Evolutionary conservation across 176 grass and related monocot species (phyloP), one percentile per base, ranked within the genome.

Genomic region (Juncus effusus): DNA sequence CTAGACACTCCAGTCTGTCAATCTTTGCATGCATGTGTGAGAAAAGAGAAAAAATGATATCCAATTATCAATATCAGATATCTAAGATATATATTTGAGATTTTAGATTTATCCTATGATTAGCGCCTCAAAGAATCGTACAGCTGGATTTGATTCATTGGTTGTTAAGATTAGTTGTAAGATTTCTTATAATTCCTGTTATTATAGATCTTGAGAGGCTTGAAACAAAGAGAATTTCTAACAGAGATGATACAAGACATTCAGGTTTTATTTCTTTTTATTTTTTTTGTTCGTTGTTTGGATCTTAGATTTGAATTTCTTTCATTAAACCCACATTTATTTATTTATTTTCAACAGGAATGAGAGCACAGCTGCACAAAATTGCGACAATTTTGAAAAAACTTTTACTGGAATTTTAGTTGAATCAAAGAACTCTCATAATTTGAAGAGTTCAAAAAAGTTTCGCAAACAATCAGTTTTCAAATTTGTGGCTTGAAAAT

Each of bases 61-160:
- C 69, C 69, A 59, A 72, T 72, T 72, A 72, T 72, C 56, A 70
- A 39, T 35, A 16, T 54, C 40, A 57, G 54, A 72, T 42, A 72
- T 60, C 69, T 60, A 45, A 72, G 69, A 60, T 60, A 72, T 72
- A 72, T 59, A 16, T 35, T 15, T 42, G 55, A 42, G 16, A 59
- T 16, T 60, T 58, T 19, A 70, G 53, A 58, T 72, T 40, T 58
- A 11, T 47, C 14, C 7, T 72, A 59, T 72, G 69, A 72, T 72
- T 60, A 36, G 53, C 42, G 15, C 39, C 42, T 16, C 42, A 10
- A 35, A 72, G 40, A 72, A 59, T 16, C 40, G 13, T 47, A 55
- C 53, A 60, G 69, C 69, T 72, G 38, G 69, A 56, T 44, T 42
- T 58, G 44, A 47, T 47, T 47, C 44, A 9, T 47, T 5, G 44